Evolutionary conservation across 1,284 basidiomycete species (phyloP).

Genomic region (Ceratobasidium sp.): DNA sequence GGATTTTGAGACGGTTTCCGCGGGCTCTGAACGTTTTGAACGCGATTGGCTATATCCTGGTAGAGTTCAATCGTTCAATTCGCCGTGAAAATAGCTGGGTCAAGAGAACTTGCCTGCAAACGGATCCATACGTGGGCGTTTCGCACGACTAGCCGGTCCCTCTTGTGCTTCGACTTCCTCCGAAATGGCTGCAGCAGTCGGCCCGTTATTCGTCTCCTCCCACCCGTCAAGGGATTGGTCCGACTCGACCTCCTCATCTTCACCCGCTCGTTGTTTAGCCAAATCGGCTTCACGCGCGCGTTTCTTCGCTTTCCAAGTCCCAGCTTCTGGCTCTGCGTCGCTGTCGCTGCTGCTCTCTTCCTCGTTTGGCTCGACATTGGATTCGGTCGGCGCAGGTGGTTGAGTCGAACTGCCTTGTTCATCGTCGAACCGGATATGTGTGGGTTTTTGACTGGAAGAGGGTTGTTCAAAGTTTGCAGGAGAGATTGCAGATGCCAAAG

Average conservation of each 20-base stretch:
- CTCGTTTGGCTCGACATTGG: slow-evolving; percentile 55
- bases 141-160: slow-evolving; percentile 52
- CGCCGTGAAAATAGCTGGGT: neutral
- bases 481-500: slow-evolving; percentile 73
- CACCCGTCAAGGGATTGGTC: slow-evolving; percentile 59
- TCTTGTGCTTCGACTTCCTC: slow-evolving; percentile 40
- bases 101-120: slow-evolving; percentile 66
- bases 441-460: slow-evolving; percentile 47
- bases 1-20: neutral
- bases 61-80: neutral
- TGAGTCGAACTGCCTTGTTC: slow-evolving; percentile 34
- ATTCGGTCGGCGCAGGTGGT: slow-evolving; percentile 54
- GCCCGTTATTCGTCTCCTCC: slow-evolving; percentile 51
- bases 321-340: slow-evolving; percentile 65
- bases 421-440: slow-evolving; percentile 53
- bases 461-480: slow-evolving; percentile 51
- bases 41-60: slow-evolving; percentile 6
- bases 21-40: neutral
- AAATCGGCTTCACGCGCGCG: slow-evolving; percentile 62
- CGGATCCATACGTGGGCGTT: slow-evolving; percentile 65
- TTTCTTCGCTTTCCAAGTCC: slow-evolving; percentile 61
- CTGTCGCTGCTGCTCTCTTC: slow-evolving; percentile 68
- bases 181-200: slow-evolving; percentile 50
- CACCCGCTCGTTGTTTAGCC: slow-evolving; percentile 57
- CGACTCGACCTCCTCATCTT: slow-evolving; percentile 54